Conservation (phyloP, 192 early-diverging fungal genomes). For the Linnemannia hyalina region DNA sequence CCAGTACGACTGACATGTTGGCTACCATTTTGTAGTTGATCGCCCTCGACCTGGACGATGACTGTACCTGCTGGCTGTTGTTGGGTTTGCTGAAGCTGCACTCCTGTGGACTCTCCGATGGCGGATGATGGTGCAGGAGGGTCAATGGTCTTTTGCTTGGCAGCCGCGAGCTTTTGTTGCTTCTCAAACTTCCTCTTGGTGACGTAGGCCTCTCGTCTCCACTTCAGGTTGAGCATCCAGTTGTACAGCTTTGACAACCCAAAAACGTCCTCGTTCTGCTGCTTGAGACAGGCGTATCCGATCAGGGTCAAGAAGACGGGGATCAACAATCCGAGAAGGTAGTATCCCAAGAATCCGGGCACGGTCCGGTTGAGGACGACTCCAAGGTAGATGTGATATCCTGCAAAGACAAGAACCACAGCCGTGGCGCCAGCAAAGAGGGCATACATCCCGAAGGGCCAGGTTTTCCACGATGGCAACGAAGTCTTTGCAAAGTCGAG, state of each 20-base stretch:
- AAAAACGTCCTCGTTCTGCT: constrained; percentile 58
- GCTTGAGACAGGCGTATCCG: constrained; percentile 53
- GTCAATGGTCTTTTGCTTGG: constrained; percentile 24
- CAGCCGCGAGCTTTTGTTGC: constrained; percentile 19
- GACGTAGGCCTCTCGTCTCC: background rate
- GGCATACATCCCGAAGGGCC: constrained; percentile 76
- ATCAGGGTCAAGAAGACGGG: constrained; percentile 56
- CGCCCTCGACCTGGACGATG: constrained; percentile 14
- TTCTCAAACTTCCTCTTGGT: constrained; percentile 22
- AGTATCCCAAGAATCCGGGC: constrained; percentile 60
- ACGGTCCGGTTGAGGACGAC: constrained; percentile 29
- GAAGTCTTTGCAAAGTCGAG: constrained; percentile 78
- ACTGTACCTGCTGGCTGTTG: constrained; percentile 46
- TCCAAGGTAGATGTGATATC: constrained; percentile 66
- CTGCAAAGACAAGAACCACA: constrained; percentile 73
- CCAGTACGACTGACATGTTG: constrained; percentile 34
- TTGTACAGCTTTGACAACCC: constrained; percentile 35
- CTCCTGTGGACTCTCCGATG: background rate
- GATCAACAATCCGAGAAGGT: constrained; percentile 60
- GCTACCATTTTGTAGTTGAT: constrained; percentile 15
- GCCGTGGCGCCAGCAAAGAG: constrained; percentile 68
- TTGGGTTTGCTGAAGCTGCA: background rate
- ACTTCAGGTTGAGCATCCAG: constrained; percentile 25
- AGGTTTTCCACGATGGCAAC: constrained; percentile 69
- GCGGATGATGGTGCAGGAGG: background rate